Percentiles rank a stretch among this genome's conserved stretches.
Conservation (phyloP, 768 basidiomycete species). For the Pleurotus platypus region DNA sequence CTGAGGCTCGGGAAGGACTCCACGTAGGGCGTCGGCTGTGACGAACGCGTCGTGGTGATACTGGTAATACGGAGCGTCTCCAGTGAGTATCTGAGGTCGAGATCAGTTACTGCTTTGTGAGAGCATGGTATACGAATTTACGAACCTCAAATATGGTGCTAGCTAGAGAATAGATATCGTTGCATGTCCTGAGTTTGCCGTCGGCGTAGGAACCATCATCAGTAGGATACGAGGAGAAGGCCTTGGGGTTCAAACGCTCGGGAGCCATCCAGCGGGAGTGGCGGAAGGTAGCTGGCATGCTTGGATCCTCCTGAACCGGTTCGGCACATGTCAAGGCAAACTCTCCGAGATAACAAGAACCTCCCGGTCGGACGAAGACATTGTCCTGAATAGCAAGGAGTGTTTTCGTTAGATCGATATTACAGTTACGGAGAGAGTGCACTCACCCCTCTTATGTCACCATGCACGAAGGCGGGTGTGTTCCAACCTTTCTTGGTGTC, state of each 20-base stretch:
- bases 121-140: no score
- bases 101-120: no score
- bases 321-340: constrained; percentile 5
- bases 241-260: constrained; percentile 3
- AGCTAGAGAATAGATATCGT: constrained; percentile 3
- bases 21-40: constrained; percentile 4
- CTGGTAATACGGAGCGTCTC: constrained; percentile 2
- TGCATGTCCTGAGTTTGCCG: neutral
- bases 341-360: constrained; percentile 6
- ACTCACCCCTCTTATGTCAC: constrained; percentile 3
- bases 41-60: constrained; percentile 4
- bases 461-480: constrained; percentile 1
- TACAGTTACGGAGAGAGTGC: neutral
- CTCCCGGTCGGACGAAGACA: constrained; percentile 3
- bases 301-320: neutral
- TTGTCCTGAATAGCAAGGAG: neutral
- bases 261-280: constrained; percentile 1
- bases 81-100: constrained; percentile 1
- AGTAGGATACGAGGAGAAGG: constrained; percentile 3
- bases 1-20: constrained; percentile 4
- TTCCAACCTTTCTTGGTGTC: constrained; percentile 3
- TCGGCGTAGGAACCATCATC: constrained; percentile 2
- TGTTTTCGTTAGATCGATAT: neutral
- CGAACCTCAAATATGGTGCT: constrained; percentile 2
- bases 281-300: constrained; percentile 1